These are phyloP conservation scores for Pseudoneurospora amorphoporcata DNA, from an alignment of 495 filamentous ascomycete genomes.

Conservation along the genomic window DNA sequence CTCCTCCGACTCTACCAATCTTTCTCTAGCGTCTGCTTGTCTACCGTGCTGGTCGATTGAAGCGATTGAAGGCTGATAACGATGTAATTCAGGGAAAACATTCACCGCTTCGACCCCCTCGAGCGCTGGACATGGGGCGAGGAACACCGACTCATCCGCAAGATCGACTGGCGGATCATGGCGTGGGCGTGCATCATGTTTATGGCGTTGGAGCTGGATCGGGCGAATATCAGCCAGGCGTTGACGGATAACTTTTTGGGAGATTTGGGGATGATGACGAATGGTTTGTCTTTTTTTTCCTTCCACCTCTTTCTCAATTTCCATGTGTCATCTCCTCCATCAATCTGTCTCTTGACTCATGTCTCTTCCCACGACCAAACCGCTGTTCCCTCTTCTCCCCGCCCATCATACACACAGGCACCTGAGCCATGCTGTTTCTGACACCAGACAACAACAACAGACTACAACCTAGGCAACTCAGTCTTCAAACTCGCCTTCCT, in stretches of 20 bases:
- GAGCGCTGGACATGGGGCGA: slow-evolving; percentile 35
- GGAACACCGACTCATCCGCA: slow-evolving; percentile 27
- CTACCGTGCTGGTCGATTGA: too few species aligned
- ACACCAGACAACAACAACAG: slow-evolving; percentile 16
- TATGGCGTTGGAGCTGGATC: slow-evolving; percentile 72
- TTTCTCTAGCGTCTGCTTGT: too few species aligned
- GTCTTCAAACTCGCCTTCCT: slow-evolving; percentile 63
- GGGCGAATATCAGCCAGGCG: slow-evolving; percentile 48
- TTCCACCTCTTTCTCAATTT: too few species aligned
- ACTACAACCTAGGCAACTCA: slow-evolving; percentile 68
- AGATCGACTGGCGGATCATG: slow-evolving; percentile 34
- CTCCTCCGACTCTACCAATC: too few species aligned
- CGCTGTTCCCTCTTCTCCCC: too few species aligned
- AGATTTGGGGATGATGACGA: slow-evolving; percentile 24
- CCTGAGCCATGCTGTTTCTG: too few species aligned
- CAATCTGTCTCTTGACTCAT: too few species aligned
- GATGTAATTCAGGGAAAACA: slow-evolving; percentile 43
- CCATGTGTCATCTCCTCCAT: too few species aligned
- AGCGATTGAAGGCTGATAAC: too few species aligned
- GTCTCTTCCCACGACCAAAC: too few species aligned
- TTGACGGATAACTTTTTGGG: slow-evolving; percentile 30
- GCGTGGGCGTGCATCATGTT: slow-evolving; percentile 68
- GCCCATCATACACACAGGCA: too few species aligned
- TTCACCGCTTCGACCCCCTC: slow-evolving; percentile 32
- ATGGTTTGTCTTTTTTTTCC: slow-evolving; percentile 17